Evolutionary conservation across 441 rosid species (phyloP).

Genomic region (Croton laevigatus): DNA sequence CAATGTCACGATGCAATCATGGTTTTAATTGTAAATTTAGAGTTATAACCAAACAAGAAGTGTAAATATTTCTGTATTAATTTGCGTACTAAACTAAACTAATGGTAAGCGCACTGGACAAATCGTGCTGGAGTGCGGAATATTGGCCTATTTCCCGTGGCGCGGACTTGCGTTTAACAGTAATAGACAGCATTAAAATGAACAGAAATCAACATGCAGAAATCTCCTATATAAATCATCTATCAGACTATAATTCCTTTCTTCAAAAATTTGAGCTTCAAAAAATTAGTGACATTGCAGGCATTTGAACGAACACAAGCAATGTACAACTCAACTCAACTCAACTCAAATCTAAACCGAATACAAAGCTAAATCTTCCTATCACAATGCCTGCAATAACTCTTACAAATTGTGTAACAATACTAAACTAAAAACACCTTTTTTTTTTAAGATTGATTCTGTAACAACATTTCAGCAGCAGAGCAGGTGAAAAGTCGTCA

Average conservation of each 20-base stretch:
- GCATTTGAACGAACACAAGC: slow-evolving; percentile 21
- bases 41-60: too few relatives aligned
- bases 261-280: neutral
- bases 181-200: too few relatives aligned
- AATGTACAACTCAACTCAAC: slow-evolving; percentile 13
- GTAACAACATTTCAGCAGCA: slow-evolving; percentile 2
- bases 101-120: too few relatives aligned
- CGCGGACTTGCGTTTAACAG: too few relatives aligned
- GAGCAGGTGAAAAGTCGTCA: slow-evolving; percentile 7
- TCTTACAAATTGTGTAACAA: slow-evolving; percentile 13
- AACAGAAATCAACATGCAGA: too few relatives aligned
- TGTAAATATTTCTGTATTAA: slow-evolving; percentile 34
- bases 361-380: slow-evolving; percentile 28
- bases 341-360: neutral
- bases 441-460: neutral
- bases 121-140: too few relatives aligned
- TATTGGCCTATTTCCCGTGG: too few relatives aligned
- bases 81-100: neutral
- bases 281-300: slow-evolving; percentile 30
- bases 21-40: too few relatives aligned
- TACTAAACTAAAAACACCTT: neutral
- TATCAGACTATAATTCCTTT: neutral
- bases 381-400: slow-evolving; percentile 15
- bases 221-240: neutral
- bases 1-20: too few relatives aligned